A percentile compares a stretch with the other conserved stretches of the same genome.
Conservation (phyloP, 371 early-diverging fungal species). For the Apophysomyces ossiformis region DNA sequence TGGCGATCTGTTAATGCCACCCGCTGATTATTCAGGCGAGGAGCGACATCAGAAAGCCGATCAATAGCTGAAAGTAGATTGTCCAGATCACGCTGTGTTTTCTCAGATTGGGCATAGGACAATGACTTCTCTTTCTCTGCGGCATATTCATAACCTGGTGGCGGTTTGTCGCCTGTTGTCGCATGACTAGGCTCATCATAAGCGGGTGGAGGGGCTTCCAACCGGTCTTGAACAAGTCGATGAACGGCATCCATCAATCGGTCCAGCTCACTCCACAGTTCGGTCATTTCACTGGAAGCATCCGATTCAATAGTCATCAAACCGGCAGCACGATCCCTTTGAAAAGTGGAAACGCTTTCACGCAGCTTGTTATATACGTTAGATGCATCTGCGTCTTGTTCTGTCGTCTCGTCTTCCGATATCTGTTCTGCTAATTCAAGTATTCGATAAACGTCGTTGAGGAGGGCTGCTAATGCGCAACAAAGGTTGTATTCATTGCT, state of each 20-base stretch:
- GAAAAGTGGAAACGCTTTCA: conserved; percentile 32
- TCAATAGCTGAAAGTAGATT: conserved; percentile 58
- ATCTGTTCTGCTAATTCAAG: conserved; percentile 29
- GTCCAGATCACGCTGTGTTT: conserved; percentile 48
- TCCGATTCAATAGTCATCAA: conserved; percentile 2
- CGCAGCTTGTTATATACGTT: conserved; percentile 34
- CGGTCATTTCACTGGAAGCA: conserved; percentile 24
- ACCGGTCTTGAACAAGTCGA: neutral
- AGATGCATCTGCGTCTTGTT: neutral
- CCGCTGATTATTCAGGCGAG: conserved; percentile 57
- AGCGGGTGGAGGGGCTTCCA: conserved; percentile 18
- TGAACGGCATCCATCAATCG: conserved; percentile 42
- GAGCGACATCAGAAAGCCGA: conserved; percentile 46
- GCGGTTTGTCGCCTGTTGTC: neutral
- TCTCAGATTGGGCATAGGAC: conserved; percentile 8
- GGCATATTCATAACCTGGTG: neutral
- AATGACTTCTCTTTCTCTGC: neutral
- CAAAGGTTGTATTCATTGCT: conserved; percentile 46
- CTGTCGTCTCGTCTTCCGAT: neutral
- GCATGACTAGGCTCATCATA: conserved; percentile 12
- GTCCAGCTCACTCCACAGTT: conserved; percentile 48
- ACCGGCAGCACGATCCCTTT: conserved; percentile 22
- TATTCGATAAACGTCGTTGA: conserved; percentile 44
- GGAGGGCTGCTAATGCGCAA: conserved; percentile 47
- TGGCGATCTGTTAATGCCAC: conserved; percentile 49